phyloP scores from a whole-genome alignment of 768 basidiomycete genomes.

The Tremella fuciformis region DNA sequence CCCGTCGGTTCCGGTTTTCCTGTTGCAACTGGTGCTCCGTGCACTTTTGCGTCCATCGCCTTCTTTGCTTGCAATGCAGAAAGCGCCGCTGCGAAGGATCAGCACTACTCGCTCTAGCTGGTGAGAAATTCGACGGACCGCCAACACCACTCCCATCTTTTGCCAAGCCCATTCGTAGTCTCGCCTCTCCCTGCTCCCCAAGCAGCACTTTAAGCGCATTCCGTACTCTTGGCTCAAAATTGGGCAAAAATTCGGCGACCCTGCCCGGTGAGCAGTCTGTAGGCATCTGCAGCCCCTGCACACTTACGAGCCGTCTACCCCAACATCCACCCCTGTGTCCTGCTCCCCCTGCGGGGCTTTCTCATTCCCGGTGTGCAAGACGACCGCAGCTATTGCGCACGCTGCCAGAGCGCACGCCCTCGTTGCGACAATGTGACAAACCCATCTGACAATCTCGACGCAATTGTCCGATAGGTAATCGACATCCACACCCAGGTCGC shows the following conservation, averaged over 20 bases:
- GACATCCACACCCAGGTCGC: constrained; percentile 62
- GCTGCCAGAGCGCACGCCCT: constrained; percentile 81
- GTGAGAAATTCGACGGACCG: constrained; percentile 59
- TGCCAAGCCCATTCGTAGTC: constrained; percentile 82
- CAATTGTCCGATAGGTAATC: constrained; percentile 58
- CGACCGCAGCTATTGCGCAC: constrained; percentile 77
- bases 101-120: neutral
- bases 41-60: constrained; percentile 35
- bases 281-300: neutral
- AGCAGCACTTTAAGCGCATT: constrained; percentile 72
- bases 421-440: constrained; percentile 69
- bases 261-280: constrained; percentile 54
- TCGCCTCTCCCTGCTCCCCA: constrained; percentile 73
- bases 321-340: constrained; percentile 64
- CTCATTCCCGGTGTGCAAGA: constrained; percentile 76
- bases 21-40: constrained; percentile 1
- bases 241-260: constrained; percentile 87
- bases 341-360: constrained; percentile 58
- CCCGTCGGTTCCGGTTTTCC: constrained; percentile 12
- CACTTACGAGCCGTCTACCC: constrained; percentile 84
- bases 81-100: constrained; percentile 64
- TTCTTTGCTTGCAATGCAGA: constrained; percentile 80
- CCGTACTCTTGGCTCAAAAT: constrained; percentile 71
- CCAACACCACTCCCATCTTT: constrained; percentile 98
- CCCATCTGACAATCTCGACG: constrained; percentile 74